Percentiles rank a stretch among this genome's conserved stretches.
These are phyloP conservation scores for Myriosclerotinia curreyana DNA, from an alignment of 2,329 filamentous ascomycete species.

Conservation along the genomic window DNA sequence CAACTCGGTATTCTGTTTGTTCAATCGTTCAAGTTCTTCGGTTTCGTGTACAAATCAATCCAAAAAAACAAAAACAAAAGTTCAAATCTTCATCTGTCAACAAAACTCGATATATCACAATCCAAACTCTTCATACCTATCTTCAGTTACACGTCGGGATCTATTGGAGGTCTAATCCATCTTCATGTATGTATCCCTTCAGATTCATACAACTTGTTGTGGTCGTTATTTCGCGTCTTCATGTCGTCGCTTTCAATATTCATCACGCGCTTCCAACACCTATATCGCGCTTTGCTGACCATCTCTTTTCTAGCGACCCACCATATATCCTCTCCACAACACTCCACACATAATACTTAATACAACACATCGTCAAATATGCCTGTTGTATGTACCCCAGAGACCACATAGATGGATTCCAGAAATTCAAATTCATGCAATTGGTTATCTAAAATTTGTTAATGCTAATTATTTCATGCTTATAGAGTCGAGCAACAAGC, in stretches of 20 bases:
- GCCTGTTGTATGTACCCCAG: constrained; percentile 53
- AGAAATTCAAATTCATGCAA: constrained; percentile 4
- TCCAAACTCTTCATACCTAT: constrained; percentile 18
- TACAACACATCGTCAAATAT: constrained; percentile 41
- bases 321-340: constrained; percentile 23
- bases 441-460: constrained; percentile 1
- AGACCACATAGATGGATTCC: constrained; percentile 13
- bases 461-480: constrained; percentile 41
- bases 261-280: constrained; percentile 31
- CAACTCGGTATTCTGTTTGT: constrained; percentile 17
- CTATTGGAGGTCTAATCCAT: constrained; percentile 5
- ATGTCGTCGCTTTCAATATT: constrained; percentile 10
- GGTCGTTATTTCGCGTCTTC: constrained; percentile 31
- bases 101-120: constrained; percentile 32
- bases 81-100: constrained; percentile 20
- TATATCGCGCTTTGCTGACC: constrained; percentile 36
- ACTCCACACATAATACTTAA: constrained; percentile 39
- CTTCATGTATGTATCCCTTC: constrained; percentile 32
- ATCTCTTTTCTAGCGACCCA: constrained; percentile 26
- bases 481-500: constrained; percentile 63
- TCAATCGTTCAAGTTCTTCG: constrained; percentile 14
- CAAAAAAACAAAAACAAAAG: constrained; percentile 5
- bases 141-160: constrained; percentile 26
- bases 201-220: not conserved
- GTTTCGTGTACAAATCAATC: constrained; percentile 3